Evolutionary conservation across 2,329 filamentous ascomycete genomes (phyloP).

Genomic region (Aspergillus sp.): DNA sequence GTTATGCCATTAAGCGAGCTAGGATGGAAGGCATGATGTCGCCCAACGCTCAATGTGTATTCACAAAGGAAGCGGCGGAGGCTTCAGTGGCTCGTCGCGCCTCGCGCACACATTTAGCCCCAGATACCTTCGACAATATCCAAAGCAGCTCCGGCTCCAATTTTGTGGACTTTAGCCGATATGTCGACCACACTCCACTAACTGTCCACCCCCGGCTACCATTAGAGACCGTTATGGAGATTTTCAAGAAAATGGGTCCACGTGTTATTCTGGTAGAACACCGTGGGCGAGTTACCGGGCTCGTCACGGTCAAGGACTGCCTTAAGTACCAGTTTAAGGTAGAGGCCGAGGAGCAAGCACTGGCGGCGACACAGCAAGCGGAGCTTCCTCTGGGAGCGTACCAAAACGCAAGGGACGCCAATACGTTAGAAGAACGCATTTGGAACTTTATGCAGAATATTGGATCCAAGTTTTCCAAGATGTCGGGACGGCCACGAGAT

Average conservation of each 20-base stretch:
- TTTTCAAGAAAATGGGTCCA: conserved; percentile 97
- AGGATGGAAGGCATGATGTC: conserved; percentile 67
- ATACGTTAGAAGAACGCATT: conserved; percentile 35
- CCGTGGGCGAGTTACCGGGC: conserved; percentile 74
- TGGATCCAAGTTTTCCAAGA: conserved; percentile 19
- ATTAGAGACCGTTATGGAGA: conserved; percentile 95
- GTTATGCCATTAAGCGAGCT: conserved; percentile 82
- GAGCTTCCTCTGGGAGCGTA: conserved; percentile 25
- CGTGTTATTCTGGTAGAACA: conserved; percentile 91
- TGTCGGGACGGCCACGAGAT: conserved; percentile 17
- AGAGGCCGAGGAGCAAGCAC: conserved; percentile 73
- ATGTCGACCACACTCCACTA: conserved; percentile 84
- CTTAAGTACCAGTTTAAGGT: conserved; percentile 97
- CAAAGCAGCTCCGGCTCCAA: conserved; percentile 56
- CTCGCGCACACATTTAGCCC: conserved; percentile 31
- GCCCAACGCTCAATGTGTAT: conserved; percentile 70
- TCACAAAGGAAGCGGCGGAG: conserved; percentile 56
- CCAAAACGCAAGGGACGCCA: conserved; percentile 16
- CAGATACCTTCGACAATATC: conserved; percentile 61
- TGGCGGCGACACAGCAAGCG: conserved; percentile 33
- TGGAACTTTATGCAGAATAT: conserved; percentile 39
- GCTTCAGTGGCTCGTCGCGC: conserved; percentile 32
- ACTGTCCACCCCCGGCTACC: conserved; percentile 88
- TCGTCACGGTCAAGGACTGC: conserved; percentile 96
- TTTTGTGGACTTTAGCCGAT: conserved; percentile 76